These are phyloP conservation scores for Persicaria maculosa DNA, from an alignment of 148 eudicot genomes.

Conservation along the genomic window DNA sequence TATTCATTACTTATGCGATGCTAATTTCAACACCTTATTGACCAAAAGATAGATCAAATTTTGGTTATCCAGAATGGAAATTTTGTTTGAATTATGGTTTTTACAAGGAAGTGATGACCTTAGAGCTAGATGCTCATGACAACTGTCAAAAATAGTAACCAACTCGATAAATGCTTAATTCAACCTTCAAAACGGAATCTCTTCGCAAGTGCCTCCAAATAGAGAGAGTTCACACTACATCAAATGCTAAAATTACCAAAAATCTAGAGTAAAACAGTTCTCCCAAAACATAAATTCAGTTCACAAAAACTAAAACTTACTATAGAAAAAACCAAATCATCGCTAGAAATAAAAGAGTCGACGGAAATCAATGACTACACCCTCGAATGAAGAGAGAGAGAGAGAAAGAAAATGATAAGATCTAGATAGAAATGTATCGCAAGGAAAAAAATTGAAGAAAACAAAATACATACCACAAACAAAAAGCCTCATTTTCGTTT, in stretches of 20 bases:
- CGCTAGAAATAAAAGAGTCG: background rate
- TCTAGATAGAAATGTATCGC: background rate
- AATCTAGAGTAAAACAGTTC: background rate
- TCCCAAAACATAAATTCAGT: background rate
- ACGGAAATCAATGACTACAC: background rate
- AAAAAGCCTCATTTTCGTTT: background rate
- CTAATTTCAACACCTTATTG: background rate
- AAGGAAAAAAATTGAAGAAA: background rate
- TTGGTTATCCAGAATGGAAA: background rate
- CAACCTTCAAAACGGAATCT: conserved; percentile 6
- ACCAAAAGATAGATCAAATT: background rate
- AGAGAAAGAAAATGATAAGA: background rate
- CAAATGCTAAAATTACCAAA: background rate
- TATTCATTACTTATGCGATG: background rate
- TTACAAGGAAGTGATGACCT: background rate
- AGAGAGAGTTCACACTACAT: too few relatives aligned
- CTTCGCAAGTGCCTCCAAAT: background rate
- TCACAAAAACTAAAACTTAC: background rate
- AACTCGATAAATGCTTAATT: background rate
- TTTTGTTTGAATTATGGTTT: background rate
- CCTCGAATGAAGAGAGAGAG: background rate
- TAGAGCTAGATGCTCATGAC: too few relatives aligned
- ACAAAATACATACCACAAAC: background rate
- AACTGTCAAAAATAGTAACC: conserved; percentile 5
- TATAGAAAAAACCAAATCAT: background rate